Evolutionary conservation across 768 basidiomycete species (phyloP).

Genomic region (Serendipita vermifera): DNA sequence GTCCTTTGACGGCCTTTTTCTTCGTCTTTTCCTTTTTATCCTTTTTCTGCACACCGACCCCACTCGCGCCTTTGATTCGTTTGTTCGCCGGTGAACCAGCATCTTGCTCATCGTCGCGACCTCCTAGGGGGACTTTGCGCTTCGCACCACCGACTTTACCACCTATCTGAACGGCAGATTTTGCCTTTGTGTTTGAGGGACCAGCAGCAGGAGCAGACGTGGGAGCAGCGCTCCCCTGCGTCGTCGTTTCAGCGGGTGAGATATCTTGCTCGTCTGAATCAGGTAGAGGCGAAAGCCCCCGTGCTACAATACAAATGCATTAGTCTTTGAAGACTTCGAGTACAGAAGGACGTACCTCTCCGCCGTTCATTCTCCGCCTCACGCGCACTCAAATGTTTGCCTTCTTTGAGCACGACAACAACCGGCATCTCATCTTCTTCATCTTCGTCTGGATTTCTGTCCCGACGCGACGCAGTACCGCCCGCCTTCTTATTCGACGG

Average conservation of each 20-base stretch:
- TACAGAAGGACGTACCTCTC: slow-evolving; percentile 40
- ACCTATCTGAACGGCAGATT: neutral
- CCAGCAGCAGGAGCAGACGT: neutral
- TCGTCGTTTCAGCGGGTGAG: neutral
- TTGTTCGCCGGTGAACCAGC: neutral
- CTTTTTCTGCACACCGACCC: neutral
- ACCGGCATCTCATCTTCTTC: slow-evolving; percentile 70
- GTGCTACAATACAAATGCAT: neutral
- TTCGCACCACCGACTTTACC: neutral
- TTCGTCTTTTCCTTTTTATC: neutral
- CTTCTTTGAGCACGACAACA: slow-evolving; percentile 76
- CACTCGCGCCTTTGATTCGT: neutral
- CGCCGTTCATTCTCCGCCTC: slow-evolving; percentile 70
- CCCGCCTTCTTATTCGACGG: neutral
- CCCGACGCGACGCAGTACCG: too few species aligned
- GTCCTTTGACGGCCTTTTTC: slow-evolving; percentile 3
- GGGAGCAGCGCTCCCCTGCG: neutral
- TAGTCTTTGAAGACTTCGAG: neutral
- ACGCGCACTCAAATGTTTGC: slow-evolving; percentile 68
- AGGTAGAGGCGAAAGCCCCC: neutral
- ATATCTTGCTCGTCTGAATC: neutral
- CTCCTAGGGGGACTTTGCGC: neutral
- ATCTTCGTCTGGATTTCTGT: slow-evolving; percentile 48
- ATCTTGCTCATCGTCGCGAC: neutral
- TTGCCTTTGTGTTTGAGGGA: neutral